Evolutionary conservation across 2,329 filamentous ascomycete species (phyloP).

Genomic region (Calonectria hawksworthii): DNA sequence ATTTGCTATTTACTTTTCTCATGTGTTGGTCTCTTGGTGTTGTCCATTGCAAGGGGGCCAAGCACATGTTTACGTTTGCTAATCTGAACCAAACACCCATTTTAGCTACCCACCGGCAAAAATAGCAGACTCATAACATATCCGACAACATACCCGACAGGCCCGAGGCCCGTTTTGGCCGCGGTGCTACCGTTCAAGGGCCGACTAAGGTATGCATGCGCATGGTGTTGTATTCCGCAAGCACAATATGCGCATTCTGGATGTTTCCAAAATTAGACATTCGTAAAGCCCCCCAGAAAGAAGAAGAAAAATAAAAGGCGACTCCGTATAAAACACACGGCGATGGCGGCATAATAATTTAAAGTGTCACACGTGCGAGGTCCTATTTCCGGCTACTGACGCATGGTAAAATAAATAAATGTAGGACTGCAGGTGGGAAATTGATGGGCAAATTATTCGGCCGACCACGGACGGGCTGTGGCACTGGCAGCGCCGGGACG

Average conservation of each 20-base stretch:
- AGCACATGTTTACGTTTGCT: background rate
- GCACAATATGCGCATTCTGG: background rate
- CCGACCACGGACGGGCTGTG: background rate
- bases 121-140: background rate
- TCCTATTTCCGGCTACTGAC: background rate
- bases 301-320: background rate
- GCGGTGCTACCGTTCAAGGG: background rate
- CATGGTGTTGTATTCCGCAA: background rate
- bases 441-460: constrained; percentile 4
- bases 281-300: background rate
- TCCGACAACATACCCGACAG: background rate
- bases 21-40: background rate
- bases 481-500: background rate
- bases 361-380: background rate
- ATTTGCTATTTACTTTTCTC: background rate
- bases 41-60: background rate
- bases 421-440: background rate
- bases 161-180: background rate
- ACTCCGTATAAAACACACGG: background rate
- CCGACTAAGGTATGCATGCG: background rate
- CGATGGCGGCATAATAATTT: constrained; percentile 5
- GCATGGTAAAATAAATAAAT: constrained; percentile 1
- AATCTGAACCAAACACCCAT: background rate
- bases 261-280: background rate
- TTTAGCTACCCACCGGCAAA: background rate